Conservation (phyloP, 805 yeast species). For the Myxozyma udenii region DNA sequence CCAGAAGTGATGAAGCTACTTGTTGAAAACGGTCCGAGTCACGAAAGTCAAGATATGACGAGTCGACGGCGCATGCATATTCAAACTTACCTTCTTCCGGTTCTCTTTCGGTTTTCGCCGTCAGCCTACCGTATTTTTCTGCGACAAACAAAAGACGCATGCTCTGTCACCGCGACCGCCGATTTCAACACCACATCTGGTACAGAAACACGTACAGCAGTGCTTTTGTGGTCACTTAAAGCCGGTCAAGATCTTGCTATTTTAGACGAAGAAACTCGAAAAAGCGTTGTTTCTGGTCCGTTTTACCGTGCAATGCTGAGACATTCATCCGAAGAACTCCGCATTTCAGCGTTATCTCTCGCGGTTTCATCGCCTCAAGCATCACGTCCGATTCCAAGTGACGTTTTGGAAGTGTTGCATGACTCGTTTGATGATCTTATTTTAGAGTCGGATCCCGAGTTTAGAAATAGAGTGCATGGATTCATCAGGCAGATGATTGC, state of each 20-base stretch:
- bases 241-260: slow-evolving; percentile 63
- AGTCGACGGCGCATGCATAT: slow-evolving; percentile 40
- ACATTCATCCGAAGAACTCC: slow-evolving; percentile 43
- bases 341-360: slow-evolving; percentile 60
- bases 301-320: slow-evolving; percentile 44
- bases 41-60: background rate
- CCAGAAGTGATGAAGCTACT: slow-evolving; percentile 42
- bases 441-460: slow-evolving; percentile 64
- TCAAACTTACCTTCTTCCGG: slow-evolving; percentile 60
- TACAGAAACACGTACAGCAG: slow-evolving; percentile 37
- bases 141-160: slow-evolving; percentile 30
- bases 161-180: background rate
- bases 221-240: slow-evolving; percentile 54
- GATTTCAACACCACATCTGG: slow-evolving; percentile 4
- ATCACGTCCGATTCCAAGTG: slow-evolving; percentile 53
- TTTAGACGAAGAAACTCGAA: slow-evolving; percentile 41
- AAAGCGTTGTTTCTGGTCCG: slow-evolving; percentile 37
- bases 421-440: slow-evolving; percentile 51
- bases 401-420: slow-evolving; percentile 46
- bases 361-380: slow-evolving; percentile 60
- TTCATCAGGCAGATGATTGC: slow-evolving; percentile 58
- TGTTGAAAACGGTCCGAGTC: too few species aligned
- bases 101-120: slow-evolving; percentile 54
- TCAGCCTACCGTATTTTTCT: slow-evolving; percentile 45
- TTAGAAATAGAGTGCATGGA: slow-evolving; percentile 63